These are phyloP conservation scores for Aspergillus panamensis DNA, from an alignment of 495 filamentous ascomycete genomes.

Conservation along the genomic window DNA sequence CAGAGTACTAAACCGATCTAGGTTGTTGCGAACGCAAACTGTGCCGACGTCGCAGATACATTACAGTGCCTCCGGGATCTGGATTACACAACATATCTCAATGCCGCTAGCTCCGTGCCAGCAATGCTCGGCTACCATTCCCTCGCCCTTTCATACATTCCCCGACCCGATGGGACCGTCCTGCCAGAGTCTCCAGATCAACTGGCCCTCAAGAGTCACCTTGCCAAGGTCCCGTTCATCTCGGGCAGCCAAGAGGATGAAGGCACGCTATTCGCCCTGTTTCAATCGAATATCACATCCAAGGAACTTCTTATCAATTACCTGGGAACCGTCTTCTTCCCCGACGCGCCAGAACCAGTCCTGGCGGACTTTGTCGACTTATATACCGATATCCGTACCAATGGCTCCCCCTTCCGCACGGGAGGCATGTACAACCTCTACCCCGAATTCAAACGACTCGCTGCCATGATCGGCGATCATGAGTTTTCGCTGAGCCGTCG, in stretches of 20 bases:
- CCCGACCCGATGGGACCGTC: slow-evolving; percentile 52
- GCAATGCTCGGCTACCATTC: slow-evolving; percentile 54
- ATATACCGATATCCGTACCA: slow-evolving; percentile 42
- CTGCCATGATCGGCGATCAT: slow-evolving; percentile 61
- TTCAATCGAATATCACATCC: slow-evolving; percentile 54
- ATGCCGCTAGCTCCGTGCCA: slow-evolving; percentile 58
- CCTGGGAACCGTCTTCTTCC: slow-evolving; percentile 49
- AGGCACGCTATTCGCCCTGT: slow-evolving; percentile 52
- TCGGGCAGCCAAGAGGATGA: slow-evolving; percentile 50
- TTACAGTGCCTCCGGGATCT: slow-evolving; percentile 56
- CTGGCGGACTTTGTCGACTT: slow-evolving; percentile 44
- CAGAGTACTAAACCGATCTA: background rate
- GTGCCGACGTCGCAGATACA: slow-evolving; percentile 49
- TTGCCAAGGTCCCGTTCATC: slow-evolving; percentile 44
- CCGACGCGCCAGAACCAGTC: slow-evolving; percentile 28
- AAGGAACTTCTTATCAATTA: slow-evolving; percentile 49
- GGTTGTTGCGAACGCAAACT: slow-evolving; percentile 24
- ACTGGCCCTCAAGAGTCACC: slow-evolving; percentile 38
- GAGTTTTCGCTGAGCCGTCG: slow-evolving; percentile 57
- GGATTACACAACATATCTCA: slow-evolving; percentile 43
- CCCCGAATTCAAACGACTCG: slow-evolving; percentile 63
- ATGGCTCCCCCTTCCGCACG: slow-evolving; percentile 57
- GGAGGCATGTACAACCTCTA: slow-evolving; percentile 54
- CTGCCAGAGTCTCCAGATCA: slow-evolving; percentile 47
- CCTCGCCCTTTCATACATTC: slow-evolving; percentile 54